Base-by-base conservation (phyloP, 345 rosid species). In the Ceriops tagal region DNA sequence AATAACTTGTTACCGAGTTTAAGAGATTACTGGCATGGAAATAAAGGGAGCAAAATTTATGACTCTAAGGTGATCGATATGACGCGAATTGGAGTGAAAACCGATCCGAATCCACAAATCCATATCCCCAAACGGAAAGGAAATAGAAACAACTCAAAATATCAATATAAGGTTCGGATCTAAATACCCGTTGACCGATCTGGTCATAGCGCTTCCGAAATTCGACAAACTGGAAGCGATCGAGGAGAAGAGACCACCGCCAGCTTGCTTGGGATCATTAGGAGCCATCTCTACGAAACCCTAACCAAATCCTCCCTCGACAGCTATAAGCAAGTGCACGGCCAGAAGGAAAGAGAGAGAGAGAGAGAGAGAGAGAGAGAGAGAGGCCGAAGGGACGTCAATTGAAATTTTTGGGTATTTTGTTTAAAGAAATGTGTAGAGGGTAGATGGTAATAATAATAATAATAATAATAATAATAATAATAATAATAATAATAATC, bases 161-260 rank as follows among this genome's bases (percentile, higher is more conserved):
- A 56, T 22, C 7, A 56, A 24, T 24, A 24, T 55, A 22, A 9
- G 27, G 30, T 15, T 13, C 8, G 71, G 81, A 81, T 84, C 82
- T 67, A 71, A 65, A 16, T 76, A 93, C 97, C 97, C 96, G 72
- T 86, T 89, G 81, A 93, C 98, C 65, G 98, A 93, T 88, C 91
- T 93, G 82, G 87, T 71, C 96, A 93, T 84, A 67, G 88, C 90
- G 67, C 78, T 82, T 13, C 97, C 79, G 56, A 93, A 67, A 84
- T 69, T 93, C 70, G 98, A 84, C 73, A 91, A 73, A 66, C 91
- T 67, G 51, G 89, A 83, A 72, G 93, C 88, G 77, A 93, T 81
- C 49, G 98, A 89, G 0, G 97, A 74, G 79, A 93, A 91, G 89
- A 93, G 88, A 62, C 98, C 96, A 26, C 88, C 16, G 59, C 31